Percentiles rank a stretch among this genome's conserved stretches.
These are phyloP conservation scores for Boletus reticuloceps DNA, from an alignment of 768 basidiomycete species.

Conservation along the genomic window DNA sequence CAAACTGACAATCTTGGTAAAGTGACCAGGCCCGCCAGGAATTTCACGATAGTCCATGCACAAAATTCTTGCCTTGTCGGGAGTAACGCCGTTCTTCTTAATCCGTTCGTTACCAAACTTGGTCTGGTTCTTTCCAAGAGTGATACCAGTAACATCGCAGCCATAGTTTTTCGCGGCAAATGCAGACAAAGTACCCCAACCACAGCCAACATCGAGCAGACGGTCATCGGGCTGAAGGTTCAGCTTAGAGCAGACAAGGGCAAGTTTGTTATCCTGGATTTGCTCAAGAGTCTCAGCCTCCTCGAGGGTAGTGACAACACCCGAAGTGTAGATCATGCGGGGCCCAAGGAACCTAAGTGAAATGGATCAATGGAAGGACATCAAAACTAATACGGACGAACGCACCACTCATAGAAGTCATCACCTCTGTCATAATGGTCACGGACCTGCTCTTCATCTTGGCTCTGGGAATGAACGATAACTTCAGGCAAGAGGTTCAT, in stretches of 20 bases:
- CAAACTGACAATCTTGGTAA: constrained; percentile 91
- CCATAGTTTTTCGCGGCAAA: constrained; percentile 97
- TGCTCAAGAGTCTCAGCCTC: constrained; percentile 83
- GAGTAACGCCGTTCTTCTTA: constrained; percentile 65
- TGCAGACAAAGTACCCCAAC: constrained; percentile 94
- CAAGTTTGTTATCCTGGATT: constrained; percentile 97
- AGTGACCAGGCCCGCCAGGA: constrained; percentile 69
- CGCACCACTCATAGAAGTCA: constrained; percentile 87
- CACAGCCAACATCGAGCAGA: constrained; percentile 84
- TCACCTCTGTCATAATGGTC: constrained; percentile 97
- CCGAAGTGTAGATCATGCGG: constrained; percentile 97
- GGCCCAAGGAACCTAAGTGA: constrained; percentile 80
- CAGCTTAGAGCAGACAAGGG: constrained; percentile 92
- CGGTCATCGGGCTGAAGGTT: constrained; percentile 83
- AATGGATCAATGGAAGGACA: not conserved
- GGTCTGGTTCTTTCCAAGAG: constrained; percentile 87
- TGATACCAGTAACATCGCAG: constrained; percentile 96
- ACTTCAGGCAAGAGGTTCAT: constrained; percentile 89
- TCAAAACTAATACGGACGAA: not conserved
- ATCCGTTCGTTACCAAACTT: constrained; percentile 91
- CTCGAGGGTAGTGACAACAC: constrained; percentile 71
- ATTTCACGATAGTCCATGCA: constrained; percentile 94
- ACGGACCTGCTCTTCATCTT: constrained; percentile 95
- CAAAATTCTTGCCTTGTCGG: constrained; percentile 81
- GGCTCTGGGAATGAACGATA: constrained; percentile 81